Percentiles rank a stretch among this genome's conserved stretches.
These are phyloP conservation scores for Solanum chilense DNA, from an alignment of 257 asterid genomes.

Conservation along the genomic window DNA sequence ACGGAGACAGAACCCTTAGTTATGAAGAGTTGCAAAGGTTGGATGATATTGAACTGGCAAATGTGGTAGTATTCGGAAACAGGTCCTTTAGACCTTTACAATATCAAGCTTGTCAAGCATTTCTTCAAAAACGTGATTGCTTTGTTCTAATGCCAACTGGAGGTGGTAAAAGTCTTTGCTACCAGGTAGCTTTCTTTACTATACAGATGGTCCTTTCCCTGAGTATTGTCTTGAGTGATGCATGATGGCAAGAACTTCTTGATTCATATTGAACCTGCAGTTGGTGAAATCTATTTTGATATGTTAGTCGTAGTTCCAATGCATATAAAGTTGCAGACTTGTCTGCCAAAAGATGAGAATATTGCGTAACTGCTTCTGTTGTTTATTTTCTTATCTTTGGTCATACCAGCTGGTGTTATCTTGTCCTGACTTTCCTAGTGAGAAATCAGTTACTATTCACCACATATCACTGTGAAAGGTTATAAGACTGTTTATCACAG, in stretches of 20 bases:
- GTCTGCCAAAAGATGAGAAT: neutral
- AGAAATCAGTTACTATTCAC: neutral
- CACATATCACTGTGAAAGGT: neutral
- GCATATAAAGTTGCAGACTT: neutral
- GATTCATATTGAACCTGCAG: neutral
- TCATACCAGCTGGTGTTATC: neutral
- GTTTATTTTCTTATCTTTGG: neutral
- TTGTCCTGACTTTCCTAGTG: neutral
- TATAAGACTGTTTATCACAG: neutral
- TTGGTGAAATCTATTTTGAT: neutral
- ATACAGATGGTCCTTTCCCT: neutral
- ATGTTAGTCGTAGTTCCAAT: neutral
- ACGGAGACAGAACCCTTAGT: conserved; percentile 30
- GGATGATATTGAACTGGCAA: conserved; percentile 82
- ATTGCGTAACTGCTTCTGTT: neutral
- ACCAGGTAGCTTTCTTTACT: conserved; percentile 60
- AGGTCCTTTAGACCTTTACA: conserved; percentile 71
- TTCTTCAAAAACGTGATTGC: conserved; percentile 59
- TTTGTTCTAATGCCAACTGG: conserved; percentile 97
- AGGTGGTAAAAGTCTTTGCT: conserved; percentile 98
- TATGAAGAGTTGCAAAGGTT: conserved; percentile 65
- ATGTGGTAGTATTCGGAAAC: conserved; percentile 89
- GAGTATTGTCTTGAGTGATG: neutral
- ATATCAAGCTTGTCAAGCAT: conserved; percentile 70
- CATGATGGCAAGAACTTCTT: neutral